These are phyloP conservation scores for Cadophora gregata DNA, from an alignment of 2,329 filamentous ascomycete genomes.

Conservation along the genomic window DNA sequence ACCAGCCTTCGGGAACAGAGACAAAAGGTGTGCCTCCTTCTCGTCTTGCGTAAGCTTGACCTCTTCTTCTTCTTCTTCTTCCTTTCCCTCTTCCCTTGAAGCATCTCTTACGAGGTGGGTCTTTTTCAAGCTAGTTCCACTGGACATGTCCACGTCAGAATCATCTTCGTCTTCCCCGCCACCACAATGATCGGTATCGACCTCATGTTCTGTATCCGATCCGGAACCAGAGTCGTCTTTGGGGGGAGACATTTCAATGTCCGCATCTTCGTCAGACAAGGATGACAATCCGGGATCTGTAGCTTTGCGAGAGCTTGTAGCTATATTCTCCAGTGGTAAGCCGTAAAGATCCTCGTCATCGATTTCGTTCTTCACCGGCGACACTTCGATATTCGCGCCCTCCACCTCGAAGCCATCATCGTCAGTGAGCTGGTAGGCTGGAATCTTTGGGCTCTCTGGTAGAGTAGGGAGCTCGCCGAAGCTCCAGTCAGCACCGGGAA, in stretches of 20 bases:
- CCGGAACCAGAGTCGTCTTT: not conserved
- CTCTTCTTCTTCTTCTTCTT: not conserved
- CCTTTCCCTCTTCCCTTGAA: no score
- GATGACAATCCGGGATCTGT: not conserved
- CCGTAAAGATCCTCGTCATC: slow-evolving; percentile 1
- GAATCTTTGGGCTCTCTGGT: not conserved
- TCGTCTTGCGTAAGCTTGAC: not conserved
- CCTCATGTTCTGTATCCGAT: not conserved
- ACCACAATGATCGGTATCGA: no score
- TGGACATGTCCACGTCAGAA: not conserved
- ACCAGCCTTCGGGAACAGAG: slow-evolving; percentile 1
- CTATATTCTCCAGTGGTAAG: not conserved
- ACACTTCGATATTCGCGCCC: not conserved
- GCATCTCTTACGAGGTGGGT: not conserved
- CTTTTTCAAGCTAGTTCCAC: no score
- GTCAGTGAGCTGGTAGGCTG: not conserved
- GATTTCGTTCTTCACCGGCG: not conserved
- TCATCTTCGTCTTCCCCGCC: not conserved
- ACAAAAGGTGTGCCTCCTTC: not conserved
- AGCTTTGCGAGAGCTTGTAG: not conserved
- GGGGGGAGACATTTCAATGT: not conserved
- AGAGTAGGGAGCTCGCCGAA: not conserved
- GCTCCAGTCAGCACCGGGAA: not conserved
- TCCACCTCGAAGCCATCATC: not conserved
- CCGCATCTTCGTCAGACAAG: not conserved